Percentiles rank a stretch among this genome's conserved stretches.
Evolutionary conservation across 768 basidiomycete species (phyloP).

Genomic region (Serendipita sp.): DNA sequence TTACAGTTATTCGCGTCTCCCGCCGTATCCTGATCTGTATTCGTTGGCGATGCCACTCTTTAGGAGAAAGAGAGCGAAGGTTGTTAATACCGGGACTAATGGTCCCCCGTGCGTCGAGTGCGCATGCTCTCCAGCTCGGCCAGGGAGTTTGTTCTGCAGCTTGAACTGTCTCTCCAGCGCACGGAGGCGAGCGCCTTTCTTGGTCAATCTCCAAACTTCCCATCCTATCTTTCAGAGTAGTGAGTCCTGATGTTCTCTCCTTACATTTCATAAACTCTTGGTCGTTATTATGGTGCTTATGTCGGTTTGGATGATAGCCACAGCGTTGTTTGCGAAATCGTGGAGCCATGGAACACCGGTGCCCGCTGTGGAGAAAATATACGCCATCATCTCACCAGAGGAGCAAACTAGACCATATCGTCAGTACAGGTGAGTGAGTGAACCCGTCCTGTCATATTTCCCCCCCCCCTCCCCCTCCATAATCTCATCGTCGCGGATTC

Average conservation of each 20-base stretch:
- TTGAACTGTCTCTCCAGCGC: slow-evolving; percentile 38
- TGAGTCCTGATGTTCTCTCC: slow-evolving; percentile 17
- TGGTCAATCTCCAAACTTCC: slow-evolving; percentile 41
- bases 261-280: too few relatives aligned
- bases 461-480: too few relatives aligned
- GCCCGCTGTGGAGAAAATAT: slow-evolving; percentile 42
- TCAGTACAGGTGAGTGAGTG: too few relatives aligned
- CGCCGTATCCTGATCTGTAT: too few relatives aligned
- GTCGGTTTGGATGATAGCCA: slow-evolving; percentile 23
- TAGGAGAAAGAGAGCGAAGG: not conserved
- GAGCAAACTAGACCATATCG: not conserved
- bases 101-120: too few relatives aligned
- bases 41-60: not conserved
- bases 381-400: slow-evolving; percentile 42
- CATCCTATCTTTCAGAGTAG: slow-evolving; percentile 53
- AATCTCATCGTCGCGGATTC: too few relatives aligned
- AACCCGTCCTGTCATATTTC: too few relatives aligned
- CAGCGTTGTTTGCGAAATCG: slow-evolving; percentile 50
- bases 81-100: too few relatives aligned
- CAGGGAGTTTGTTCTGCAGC: slow-evolving; percentile 31
- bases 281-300: too few relatives aligned
- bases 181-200: slow-evolving; percentile 35
- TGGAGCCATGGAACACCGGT: slow-evolving; percentile 49
- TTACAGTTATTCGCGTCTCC: too few relatives aligned
- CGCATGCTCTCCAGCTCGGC: not conserved